These are phyloP conservation scores for Aristolochia contorta DNA, from an alignment of 164 flowering plant species.

Conservation along the genomic window DNA sequence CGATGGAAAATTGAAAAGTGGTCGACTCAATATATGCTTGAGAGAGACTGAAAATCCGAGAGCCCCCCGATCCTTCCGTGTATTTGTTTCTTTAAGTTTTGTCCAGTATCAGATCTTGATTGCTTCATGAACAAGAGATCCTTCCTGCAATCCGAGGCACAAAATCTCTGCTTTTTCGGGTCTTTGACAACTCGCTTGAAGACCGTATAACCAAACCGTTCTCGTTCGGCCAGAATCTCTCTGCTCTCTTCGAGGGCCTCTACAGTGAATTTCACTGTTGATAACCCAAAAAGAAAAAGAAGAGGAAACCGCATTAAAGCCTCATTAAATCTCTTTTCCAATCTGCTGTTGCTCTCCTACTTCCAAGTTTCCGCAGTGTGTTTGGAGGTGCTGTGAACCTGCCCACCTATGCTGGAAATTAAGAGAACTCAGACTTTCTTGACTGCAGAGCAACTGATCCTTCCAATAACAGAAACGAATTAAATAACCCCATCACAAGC, in stretches of 20 bases:
- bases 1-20: neutral
- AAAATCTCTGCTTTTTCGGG: slow-evolving; percentile 6
- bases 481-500: neutral
- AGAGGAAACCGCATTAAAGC: neutral
- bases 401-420: neutral
- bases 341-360: neutral
- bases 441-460: slow-evolving; percentile 5
- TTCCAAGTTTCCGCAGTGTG: neutral
- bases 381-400: neutral
- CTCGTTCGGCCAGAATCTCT: neutral
- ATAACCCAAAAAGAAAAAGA: slow-evolving; percentile 4
- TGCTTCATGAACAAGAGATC: slow-evolving; percentile 20
- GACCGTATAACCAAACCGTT: neutral
- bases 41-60: neutral
- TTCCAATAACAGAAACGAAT: slow-evolving; percentile 3
- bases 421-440: slow-evolving; percentile 3
- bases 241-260: neutral
- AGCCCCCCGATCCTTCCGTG: neutral
- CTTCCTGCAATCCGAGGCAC: slow-evolving; percentile 12
- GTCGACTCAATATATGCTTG: neutral
- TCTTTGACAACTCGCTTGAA: slow-evolving; percentile 12
- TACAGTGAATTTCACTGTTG: slow-evolving; percentile 3
- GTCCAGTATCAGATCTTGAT: slow-evolving; percentile 18
- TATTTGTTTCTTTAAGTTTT: slow-evolving; percentile 1
- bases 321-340: neutral